Percentiles rank a stretch among this genome's conserved stretches.
Evolutionary conservation across 208 protist species (phyloP).

Genomic region (Trypanosoma cruzi): DNA sequence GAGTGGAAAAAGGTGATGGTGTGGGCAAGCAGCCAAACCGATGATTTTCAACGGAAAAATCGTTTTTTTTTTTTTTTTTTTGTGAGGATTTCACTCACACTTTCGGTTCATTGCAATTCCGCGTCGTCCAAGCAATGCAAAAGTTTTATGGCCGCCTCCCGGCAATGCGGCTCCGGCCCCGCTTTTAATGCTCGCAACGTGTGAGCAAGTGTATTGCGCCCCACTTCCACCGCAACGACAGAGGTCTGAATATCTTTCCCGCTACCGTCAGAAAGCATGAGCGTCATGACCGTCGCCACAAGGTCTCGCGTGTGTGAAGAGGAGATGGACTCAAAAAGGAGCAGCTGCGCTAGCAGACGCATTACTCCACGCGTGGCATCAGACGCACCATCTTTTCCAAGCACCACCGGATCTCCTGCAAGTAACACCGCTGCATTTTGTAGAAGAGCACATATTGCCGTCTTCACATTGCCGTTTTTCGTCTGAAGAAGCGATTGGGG

Average conservation of each 20-base stretch:
- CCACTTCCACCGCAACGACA: constrained; percentile 10
- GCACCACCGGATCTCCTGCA: constrained; percentile 1
- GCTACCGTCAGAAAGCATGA: constrained; percentile 11
- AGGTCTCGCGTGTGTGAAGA: constrained; percentile 26
- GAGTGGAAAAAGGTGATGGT: not conserved
- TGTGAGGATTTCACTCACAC: not conserved
- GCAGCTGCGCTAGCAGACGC: constrained; percentile 24
- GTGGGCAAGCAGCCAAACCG: not conserved
- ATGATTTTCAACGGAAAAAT: not conserved
- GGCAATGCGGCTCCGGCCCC: constrained; percentile 12
- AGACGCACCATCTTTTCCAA: constrained; percentile 5
- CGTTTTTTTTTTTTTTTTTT: not conserved
- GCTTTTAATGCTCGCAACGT: constrained; percentile 21
- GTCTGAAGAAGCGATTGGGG: constrained; percentile 12
- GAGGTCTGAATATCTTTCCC: not conserved
- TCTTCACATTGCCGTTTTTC: constrained; percentile 12
- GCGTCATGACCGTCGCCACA: constrained; percentile 28
- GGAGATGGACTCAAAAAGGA: constrained; percentile 28
- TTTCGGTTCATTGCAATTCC: constrained; percentile 2
- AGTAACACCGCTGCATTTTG: constrained; percentile 26
- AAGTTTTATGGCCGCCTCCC: constrained; percentile 20
- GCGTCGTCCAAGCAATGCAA: constrained; percentile 10
- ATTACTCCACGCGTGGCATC: constrained; percentile 11
- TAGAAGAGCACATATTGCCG: constrained; percentile 14
- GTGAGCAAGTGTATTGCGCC: constrained; percentile 16